Base-by-base conservation (phyloP, 1,139 yeast species). In the Hyphopichia buzzinii region DNA sequence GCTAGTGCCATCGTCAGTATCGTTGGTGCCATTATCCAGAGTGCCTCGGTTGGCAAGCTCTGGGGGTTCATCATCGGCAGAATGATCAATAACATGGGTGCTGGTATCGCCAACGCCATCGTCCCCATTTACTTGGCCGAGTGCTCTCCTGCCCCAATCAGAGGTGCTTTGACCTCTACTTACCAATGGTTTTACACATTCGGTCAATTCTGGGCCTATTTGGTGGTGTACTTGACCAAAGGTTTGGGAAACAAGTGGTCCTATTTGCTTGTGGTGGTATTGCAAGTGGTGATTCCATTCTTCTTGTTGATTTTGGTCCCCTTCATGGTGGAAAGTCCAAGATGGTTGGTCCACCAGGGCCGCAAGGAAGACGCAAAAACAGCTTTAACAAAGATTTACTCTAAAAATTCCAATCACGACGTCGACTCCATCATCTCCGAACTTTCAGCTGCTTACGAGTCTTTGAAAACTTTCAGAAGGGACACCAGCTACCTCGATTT, bases 51-150 rank as follows among this genome's bases (percentile, higher is more conserved):
- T 13, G 33, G 26, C n/a, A 23, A 22, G n/a, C 4, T 30, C 10
- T 30, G 27, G 27, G 27, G 26, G 27, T 23, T 30, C 11, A 23
- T 23, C 26, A 23, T 27, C 31, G 39, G 37, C 19, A 33, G 39
- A 27, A 27, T 32, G 5, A 35, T 37, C 4, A 31, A 30, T 27
- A 35, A 31, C 19, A 17, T 38, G 19, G 40, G 38, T 8, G 35
- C 31, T 8, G 40, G 38, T 14, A 25, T 32, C 15, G 31, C 39
- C 19, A 52, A 55, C 8, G 45, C 57, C 7, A 52, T 57, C 1
- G 59, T 55, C 10, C 58, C 59, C 4, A 49, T 54, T 13, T 55
- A 49, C 31, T 55, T 51, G 26, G 50, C 59, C 4, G 60, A 55
- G 33, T 49, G 54, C 22, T 44, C 58, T 10, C 47, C 41, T 8